Conservation (phyloP, 129 eudicot species). For the Glebionis coronaria region DNA sequence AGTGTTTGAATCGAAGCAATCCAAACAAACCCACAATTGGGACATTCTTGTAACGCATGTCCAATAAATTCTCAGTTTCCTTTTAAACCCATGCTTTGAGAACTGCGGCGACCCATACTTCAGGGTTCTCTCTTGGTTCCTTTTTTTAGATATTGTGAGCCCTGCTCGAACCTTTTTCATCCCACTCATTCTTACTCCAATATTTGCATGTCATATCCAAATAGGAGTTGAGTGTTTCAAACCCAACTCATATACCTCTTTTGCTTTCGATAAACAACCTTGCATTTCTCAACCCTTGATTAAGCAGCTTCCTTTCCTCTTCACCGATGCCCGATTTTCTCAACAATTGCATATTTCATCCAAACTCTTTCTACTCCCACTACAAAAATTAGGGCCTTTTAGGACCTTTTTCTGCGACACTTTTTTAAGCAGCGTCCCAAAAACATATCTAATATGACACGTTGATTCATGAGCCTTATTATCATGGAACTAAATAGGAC, state of each 20-base stretch:
- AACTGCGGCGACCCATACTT: conserved; percentile 88
- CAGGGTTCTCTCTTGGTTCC: conserved; percentile 83
- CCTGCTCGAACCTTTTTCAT: conserved; percentile 72
- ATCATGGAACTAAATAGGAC: too few species aligned
- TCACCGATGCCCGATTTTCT: conserved; percentile 59
- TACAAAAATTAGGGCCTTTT: too few species aligned
- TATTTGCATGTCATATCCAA: conserved; percentile 81
- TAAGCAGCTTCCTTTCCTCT: conserved; percentile 72
- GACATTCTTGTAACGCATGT: conserved; percentile 87
- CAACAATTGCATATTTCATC: conserved; percentile 95
- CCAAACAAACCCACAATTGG: too few species aligned
- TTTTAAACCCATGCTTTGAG: conserved; percentile 71
- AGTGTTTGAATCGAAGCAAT: conserved; percentile 72
- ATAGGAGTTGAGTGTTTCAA: conserved; percentile 69
- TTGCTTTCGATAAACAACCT: conserved; percentile 43
- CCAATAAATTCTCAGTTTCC: conserved; percentile 82
- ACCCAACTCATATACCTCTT: conserved; percentile 61
- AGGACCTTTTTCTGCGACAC: too few species aligned
- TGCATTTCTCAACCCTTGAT: conserved; percentile 67
- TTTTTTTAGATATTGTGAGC: too few species aligned
- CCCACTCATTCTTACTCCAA: conserved; percentile 75
- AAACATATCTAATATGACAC: too few species aligned
- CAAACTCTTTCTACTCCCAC: conserved; percentile 91
- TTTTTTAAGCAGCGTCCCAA: too few species aligned
- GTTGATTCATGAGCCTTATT: too few species aligned